A percentile compares a stretch with the other conserved stretches of the same genome.
Conservation (phyloP, 805 yeast species). For the Metahyphopichia silvanorum region DNA sequence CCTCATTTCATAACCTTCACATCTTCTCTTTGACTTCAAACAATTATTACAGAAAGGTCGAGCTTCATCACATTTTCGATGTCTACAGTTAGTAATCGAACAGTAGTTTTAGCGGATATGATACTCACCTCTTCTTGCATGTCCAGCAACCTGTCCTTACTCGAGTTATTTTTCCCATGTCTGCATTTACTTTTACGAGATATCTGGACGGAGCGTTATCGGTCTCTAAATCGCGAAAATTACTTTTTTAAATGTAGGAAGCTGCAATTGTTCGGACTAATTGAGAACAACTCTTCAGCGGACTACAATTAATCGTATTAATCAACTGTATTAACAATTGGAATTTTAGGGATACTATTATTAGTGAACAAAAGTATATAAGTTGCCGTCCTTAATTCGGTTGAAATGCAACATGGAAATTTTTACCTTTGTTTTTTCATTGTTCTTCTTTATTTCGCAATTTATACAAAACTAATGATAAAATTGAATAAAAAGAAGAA, state of each 20-base stretch:
- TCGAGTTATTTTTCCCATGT: constrained; percentile 41
- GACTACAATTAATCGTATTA: background rate
- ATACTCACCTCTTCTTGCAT: constrained; percentile 46
- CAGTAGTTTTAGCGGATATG: background rate
- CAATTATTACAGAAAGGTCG: constrained; percentile 53
- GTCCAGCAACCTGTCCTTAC: constrained; percentile 60
- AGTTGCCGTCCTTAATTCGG: too few relatives aligned
- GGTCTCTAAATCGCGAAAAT: background rate
- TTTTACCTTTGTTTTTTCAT: too few relatives aligned
- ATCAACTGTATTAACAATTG: background rate
- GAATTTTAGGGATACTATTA: background rate
- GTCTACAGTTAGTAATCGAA: constrained; percentile 23
- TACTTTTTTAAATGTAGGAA: background rate
- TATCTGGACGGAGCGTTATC: too few relatives aligned
- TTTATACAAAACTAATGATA: too few relatives aligned
- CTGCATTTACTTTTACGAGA: background rate
- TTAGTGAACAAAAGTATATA: too few relatives aligned
- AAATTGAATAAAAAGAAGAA: too few relatives aligned
- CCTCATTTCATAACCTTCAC: constrained; percentile 51
- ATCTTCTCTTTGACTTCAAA: constrained; percentile 35
- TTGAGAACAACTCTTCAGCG: background rate
- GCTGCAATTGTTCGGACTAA: background rate
- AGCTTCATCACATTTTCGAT: constrained; percentile 55
- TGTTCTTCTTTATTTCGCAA: too few relatives aligned
- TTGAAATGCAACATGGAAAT: background rate